Evolutionary conservation across 2,329 filamentous ascomycete species (phyloP), one percentile per base, ranked within the genome.

Genomic region (Botrytis deweyae): DNA sequence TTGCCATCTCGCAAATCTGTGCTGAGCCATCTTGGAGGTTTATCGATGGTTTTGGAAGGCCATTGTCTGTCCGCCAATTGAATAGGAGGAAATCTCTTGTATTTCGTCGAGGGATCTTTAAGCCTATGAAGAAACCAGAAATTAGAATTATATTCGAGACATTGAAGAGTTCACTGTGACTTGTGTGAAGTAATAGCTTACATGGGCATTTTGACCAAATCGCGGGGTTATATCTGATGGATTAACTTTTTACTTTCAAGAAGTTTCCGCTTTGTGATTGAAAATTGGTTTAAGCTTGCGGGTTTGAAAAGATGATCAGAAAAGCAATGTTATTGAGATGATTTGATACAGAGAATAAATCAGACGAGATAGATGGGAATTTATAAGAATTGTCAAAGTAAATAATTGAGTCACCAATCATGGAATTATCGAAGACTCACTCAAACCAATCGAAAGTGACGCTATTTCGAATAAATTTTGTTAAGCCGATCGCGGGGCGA

Each of bases 1-100:
- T 98, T 98, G 73, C 95, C 95, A 86, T 98, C 95, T 80, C 95
- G 88, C 79, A 97, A 85, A 82, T 96, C 93, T 59, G 94, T 97
- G 63, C 93, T 92, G 81, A 98, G 89, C 95, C 95, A 98, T 80
- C 95, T 88, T 52, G 94, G 95, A 68, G 95, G 89, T 84, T 95
- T 96, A 80, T 93, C 89, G 80, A 98, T 92, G 40, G 79, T 81
- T 70, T 81, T 82, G n/a, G 76, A 77, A 12, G 81, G 81, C 81
- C 81, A 82, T 80, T 86, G 84, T 76, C 86, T 83, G 78, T 87
- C 84, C n/a, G 85, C 84, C 62, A 87, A 82, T 76, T 86, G 83
- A 72, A 92, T 80, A 75, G 90, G 89, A 79, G 87, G 86, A 82
- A 94, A 94, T 71, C 85, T 85, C 83, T 88, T 90, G 86, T 95